Percentiles rank a stretch among this genome's conserved stretches.
These are phyloP conservation scores for Fomitopsis betulina DNA, from an alignment of 1,284 basidiomycete genomes.

Conservation along the genomic window DNA sequence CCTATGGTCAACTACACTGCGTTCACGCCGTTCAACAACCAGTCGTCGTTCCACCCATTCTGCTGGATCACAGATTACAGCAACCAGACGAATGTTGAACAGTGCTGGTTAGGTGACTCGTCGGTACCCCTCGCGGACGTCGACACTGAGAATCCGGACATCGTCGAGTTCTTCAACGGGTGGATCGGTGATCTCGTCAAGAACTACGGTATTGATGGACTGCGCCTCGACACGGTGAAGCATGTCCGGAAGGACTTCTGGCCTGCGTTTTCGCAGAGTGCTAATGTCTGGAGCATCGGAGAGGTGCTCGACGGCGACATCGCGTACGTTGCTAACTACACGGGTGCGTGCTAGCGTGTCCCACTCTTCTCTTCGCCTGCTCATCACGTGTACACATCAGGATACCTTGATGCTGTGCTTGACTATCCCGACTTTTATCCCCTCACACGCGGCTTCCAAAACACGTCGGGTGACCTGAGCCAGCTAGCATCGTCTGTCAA, in stretches of 20 bases:
- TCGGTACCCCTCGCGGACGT: conserved; percentile 68
- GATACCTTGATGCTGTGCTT: conserved; percentile 60
- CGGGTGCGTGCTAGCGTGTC: conserved; percentile 9
- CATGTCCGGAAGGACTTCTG: conserved; percentile 66
- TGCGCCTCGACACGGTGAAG: conserved; percentile 71
- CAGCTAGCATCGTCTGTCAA: conserved; percentile 49
- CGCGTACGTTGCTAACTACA: conserved; percentile 34
- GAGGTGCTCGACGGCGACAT: conserved; percentile 68
- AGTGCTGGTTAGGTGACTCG: conserved; percentile 74
- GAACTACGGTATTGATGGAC: conserved; percentile 63
- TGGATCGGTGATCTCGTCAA: conserved; percentile 63
- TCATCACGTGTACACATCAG: conserved; percentile 21
- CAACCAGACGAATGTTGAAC: conserved; percentile 61
- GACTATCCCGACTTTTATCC: conserved; percentile 73
- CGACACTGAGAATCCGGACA: conserved; percentile 61
- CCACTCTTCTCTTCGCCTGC: background rate
- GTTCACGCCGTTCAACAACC: conserved; percentile 55
- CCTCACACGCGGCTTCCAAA: conserved; percentile 65
- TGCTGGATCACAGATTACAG: conserved; percentile 47
- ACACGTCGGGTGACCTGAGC: conserved; percentile 51
- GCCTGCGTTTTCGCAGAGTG: conserved; percentile 61
- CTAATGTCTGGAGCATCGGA: conserved; percentile 81
- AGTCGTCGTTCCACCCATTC: conserved; percentile 59
- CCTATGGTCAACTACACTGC: conserved; percentile 48
- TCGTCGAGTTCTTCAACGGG: conserved; percentile 50